A percentile compares a stretch with the other conserved stretches of the same genome.
These are phyloP conservation scores for Helicostylum pulchrum DNA, from an alignment of 192 early-diverging fungal genomes.

Conservation along the genomic window DNA sequence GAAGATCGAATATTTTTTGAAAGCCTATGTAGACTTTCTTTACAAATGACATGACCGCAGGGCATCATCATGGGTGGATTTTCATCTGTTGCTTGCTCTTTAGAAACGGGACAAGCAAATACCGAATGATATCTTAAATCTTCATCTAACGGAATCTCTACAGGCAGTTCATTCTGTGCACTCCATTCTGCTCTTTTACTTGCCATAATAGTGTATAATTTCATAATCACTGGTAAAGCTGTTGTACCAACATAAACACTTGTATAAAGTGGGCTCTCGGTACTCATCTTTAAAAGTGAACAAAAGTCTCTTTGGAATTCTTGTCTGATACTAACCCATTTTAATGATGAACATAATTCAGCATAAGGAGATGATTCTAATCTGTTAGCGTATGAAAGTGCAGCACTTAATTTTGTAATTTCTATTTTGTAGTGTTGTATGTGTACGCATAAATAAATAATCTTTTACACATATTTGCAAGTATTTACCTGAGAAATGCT, in stretches of 20 bases:
- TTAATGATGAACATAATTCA: constrained; percentile 38
- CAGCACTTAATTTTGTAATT: constrained; percentile 46
- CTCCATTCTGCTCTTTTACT: constrained; percentile 87
- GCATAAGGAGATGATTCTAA: constrained; percentile 35
- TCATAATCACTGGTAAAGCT: constrained; percentile 89
- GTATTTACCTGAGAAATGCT: constrained; percentile 61
- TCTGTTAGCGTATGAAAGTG: constrained; percentile 25
- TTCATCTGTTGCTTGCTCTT: constrained; percentile 87
- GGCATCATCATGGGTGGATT: constrained; percentile 98
- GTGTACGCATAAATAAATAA: background rate
- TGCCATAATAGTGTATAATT: constrained; percentile 87
- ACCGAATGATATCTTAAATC: constrained; percentile 90
- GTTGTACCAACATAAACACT: constrained; percentile 76
- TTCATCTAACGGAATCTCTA: constrained; percentile 86
- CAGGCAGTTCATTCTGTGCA: constrained; percentile 86
- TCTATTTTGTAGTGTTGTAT: constrained; percentile 38
- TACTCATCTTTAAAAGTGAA: constrained; percentile 64
- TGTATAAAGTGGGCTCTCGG: constrained; percentile 71
- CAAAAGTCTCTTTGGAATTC: constrained; percentile 81
- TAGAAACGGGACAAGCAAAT: constrained; percentile 95
- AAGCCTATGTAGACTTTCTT: constrained; percentile 83
- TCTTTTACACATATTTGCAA: background rate
- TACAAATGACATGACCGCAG: constrained; percentile 95
- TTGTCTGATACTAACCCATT: constrained; percentile 55
- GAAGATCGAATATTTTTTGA: constrained; percentile 64